Evolutionary conservation across 2,329 filamentous ascomycete genomes (phyloP), one percentile per base, ranked within the genome.

Genomic region (Metarhizium humberi): DNA sequence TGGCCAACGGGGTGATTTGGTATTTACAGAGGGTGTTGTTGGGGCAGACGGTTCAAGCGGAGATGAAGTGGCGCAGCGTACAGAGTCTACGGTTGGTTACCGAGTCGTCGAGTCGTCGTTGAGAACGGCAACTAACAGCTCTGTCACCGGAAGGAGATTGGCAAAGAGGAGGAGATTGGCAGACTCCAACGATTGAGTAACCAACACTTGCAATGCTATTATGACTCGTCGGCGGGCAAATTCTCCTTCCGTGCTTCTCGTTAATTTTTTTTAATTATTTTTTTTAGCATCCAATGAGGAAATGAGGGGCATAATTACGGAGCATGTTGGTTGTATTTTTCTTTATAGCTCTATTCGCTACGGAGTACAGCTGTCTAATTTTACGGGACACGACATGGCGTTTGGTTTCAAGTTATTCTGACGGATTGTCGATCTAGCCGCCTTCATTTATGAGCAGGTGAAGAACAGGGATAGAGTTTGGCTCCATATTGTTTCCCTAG

Each of bases 1-100:
- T 20, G 87, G 86, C 4, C 72, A 76, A 54, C 79, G 75, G 13
- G 88, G 88, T 25, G 85, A 90, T 68, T 67, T 90, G 50, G 85
- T 87, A 1, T 87, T 92, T 64, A 82, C 85, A 0, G 87, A 91
- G 66, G 78, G 75, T 2, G 16, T 51, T 53, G 32, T 36, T 20
- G 56, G 46, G 20, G 32, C 18, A 13, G 34, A 54, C 5, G 18
- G 36, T 40, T 16, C 47, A 13, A 30, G 38, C 51, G 59, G 58
- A 53, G 58, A 61, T 50, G 60, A 63, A 29, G 54, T 52, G 53
- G 53, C 52, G 52, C 56, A 54, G 45, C 55, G n/a, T 40, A n/a
- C 50, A 29, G 42, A 51, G n/a, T 42, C 53, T 29, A 47, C 61
- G 30, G 60, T 66, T 54, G 64, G 61, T 13, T 59, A 66, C 54